Base-by-base conservation (phyloP, 2,329 filamentous ascomycete genomes). In the Ceratocystis lukuohia region DNA sequence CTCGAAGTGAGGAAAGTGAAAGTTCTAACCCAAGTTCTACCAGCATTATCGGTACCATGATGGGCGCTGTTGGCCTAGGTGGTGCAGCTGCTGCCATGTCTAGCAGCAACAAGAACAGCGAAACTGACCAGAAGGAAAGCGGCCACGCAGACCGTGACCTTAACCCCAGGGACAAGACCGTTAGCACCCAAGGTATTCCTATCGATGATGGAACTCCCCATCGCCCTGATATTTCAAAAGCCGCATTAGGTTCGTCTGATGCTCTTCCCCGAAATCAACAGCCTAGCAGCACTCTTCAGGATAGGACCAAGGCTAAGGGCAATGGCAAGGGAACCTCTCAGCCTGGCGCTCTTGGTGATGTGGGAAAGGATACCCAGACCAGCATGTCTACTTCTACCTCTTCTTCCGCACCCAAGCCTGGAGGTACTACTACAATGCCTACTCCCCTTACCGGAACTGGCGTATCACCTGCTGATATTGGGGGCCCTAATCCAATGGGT, bases 21-120 rank as follows among this genome's bases (percentile, higher is more conserved):
- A 63, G 33, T 17, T 37, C 56, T 3, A 59, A 2, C 30, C 33
- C 28, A 8, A 33, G 56, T 12, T 63, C 61, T 2, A 63, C 45
- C 45, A 25, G 66, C 2, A 65, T 68, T 8, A 61, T 68, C n/a
- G 30, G 66, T 12, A 63, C 57, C 25, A 37, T 68, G 33, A 66
- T 68, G 61, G 67, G 64, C 17, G 67, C 64, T 44, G 64, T 64
- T 41, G 64, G 64, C 3, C 64, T 68, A 17, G 53, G 67, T 7
- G 64, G 61, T 56, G 64, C 64, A 45, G 67, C 67, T 33, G 64
- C 64, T 33, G 61, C 61, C 10, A 62, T 66, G 22, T 28, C 67
- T 2, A 45, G 61, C 8, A 45, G 61, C 37, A 61, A 61, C 30
- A 61, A 65, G 17, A n/a, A 62, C 57, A 61, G 46, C 12, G 61